phyloP scores from a whole-genome alignment of 2,329 filamentous ascomycete genomes.

The Capronia coronata region DNA sequence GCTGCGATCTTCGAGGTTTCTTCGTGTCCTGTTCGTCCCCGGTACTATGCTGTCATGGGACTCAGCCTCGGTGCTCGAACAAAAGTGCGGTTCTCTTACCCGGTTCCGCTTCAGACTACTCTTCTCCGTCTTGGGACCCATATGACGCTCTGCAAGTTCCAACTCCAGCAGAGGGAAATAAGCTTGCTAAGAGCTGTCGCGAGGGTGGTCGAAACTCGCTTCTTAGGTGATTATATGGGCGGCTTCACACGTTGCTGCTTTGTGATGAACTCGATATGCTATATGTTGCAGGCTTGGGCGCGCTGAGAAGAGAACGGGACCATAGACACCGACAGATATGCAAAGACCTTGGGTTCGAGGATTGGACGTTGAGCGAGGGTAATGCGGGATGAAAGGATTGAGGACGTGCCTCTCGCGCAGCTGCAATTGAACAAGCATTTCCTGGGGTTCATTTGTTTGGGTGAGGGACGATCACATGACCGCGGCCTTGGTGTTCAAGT shows the following conservation, averaged over 20 bases:
- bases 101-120: constrained; percentile 77
- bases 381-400: background rate
- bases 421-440: constrained; percentile 1
- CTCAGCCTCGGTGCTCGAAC: constrained; percentile 27
- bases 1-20: constrained; percentile 74
- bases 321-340: background rate
- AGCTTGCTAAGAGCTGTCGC: background rate
- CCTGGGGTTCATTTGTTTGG: background rate
- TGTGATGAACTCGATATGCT: too few relatives aligned
- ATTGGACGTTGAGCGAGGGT: too few relatives aligned
- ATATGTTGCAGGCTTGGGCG: too few relatives aligned
- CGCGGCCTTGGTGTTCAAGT: constrained; percentile 1
- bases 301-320: background rate
- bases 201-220: background rate
- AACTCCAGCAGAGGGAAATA: background rate
- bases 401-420: background rate
- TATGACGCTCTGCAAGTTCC: constrained; percentile 17
- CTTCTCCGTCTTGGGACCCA: constrained; percentile 57
- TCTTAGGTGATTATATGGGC: too few relatives aligned
- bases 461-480: background rate
- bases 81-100: constrained; percentile 47
- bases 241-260: too few relatives aligned
- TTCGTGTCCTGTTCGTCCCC: constrained; percentile 65
- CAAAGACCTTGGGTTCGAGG: background rate
- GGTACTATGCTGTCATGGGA: constrained; percentile 54